These are phyloP conservation scores for Fusarium sp. DNA, from an alignment of 2,329 filamentous ascomycete species.

Conservation along the genomic window DNA sequence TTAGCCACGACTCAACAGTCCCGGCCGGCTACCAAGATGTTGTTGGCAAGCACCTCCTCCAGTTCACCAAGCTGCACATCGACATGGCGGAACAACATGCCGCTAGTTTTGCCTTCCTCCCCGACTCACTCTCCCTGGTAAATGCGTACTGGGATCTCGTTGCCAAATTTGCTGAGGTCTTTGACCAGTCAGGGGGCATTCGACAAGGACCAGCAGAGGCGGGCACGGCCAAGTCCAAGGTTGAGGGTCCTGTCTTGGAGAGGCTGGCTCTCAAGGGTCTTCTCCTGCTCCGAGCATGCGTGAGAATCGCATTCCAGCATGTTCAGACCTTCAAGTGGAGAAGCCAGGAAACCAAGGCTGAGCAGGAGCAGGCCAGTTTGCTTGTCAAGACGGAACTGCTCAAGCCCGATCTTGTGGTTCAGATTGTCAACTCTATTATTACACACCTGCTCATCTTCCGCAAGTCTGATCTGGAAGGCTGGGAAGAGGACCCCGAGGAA, in stretches of 20 bases:
- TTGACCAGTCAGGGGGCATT: constrained; percentile 69
- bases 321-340: constrained; percentile 86
- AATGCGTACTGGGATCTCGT: constrained; percentile 88
- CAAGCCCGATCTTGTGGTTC: constrained; percentile 78
- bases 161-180: constrained; percentile 79
- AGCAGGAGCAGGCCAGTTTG: constrained; percentile 76
- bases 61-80: constrained; percentile 91
- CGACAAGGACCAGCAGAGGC: constrained; percentile 55
- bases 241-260: constrained; percentile 75
- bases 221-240: constrained; percentile 58
- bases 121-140: constrained; percentile 80
- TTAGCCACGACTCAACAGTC: constrained; percentile 65
- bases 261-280: constrained; percentile 86
- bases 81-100: constrained; percentile 85
- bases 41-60: constrained; percentile 87
- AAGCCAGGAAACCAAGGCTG: constrained; percentile 77
- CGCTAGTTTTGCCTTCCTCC: constrained; percentile 83
- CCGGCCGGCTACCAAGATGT: constrained; percentile 66
- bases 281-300: constrained; percentile 81
- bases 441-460: constrained; percentile 90
- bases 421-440: constrained; percentile 86
- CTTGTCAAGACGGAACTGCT: constrained; percentile 80
- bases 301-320: constrained; percentile 86
- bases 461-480: constrained; percentile 84
- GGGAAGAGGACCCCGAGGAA: constrained; percentile 94